Percentiles rank a stretch among this genome's conserved stretches.
Conservation (phyloP, 129 eudicot species). For the Ambrosia artemisiifolia region DNA sequence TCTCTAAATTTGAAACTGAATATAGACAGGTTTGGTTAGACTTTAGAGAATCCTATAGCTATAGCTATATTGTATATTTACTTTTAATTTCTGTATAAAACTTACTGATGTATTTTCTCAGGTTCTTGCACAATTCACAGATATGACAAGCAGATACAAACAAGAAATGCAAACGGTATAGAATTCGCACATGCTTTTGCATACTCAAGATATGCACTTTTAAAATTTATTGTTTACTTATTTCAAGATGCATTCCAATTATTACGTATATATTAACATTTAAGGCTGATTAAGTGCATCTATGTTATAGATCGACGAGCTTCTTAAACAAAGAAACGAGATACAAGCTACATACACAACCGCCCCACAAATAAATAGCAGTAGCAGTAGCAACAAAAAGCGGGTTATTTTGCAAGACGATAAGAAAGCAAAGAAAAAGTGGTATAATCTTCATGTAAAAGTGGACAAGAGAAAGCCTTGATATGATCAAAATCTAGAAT, state of each 20-base stretch:
- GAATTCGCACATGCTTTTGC: neutral
- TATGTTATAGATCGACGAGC: constrained; percentile 71
- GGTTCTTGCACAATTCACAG: constrained; percentile 92
- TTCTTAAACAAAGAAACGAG: constrained; percentile 78
- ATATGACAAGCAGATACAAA: constrained; percentile 85
- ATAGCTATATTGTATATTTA: neutral
- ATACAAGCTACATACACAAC: constrained; percentile 80
- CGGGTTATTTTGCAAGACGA: constrained; percentile 56
- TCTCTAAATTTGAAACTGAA: constrained; percentile 90
- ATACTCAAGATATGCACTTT: too few species aligned
- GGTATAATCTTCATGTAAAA: constrained; percentile 77
- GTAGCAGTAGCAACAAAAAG: constrained; percentile 43
- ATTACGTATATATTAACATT: neutral
- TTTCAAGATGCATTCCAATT: neutral
- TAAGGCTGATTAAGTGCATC: neutral
- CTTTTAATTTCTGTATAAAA: neutral
- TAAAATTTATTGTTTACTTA: neutral
- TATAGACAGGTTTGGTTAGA: constrained; percentile 67
- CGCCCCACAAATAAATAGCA: constrained; percentile 47
- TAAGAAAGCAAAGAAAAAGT: constrained; percentile 56
- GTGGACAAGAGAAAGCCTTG: constrained; percentile 73
- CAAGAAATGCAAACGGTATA: constrained; percentile 85
- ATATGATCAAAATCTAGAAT: constrained; percentile 5
- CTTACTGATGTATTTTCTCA: constrained; percentile 17
- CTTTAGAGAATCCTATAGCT: neutral